A percentile compares a stretch with the other conserved stretches of the same genome.
phyloP scores from a whole-genome alignment of 768 basidiomycete genomes.

The Wakefieldia striispora region DNA sequence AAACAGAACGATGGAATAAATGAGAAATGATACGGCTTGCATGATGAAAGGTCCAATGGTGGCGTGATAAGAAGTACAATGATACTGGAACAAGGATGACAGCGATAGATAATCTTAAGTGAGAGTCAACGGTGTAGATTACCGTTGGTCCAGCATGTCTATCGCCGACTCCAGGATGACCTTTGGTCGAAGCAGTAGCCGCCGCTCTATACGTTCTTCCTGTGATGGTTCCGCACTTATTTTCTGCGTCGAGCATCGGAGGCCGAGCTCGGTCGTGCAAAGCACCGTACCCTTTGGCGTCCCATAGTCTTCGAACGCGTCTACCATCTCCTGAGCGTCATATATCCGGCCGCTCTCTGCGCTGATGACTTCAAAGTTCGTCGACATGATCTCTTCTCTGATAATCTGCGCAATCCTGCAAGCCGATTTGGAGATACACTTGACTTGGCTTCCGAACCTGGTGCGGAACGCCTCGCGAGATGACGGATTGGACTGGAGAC shows the following conservation, averaged over 20 bases:
- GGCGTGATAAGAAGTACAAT: slow-evolving; percentile 15
- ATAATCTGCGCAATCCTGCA: slow-evolving; percentile 61
- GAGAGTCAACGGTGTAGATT: background rate
- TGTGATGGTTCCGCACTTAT: slow-evolving; percentile 26
- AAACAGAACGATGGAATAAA: slow-evolving; percentile 4
- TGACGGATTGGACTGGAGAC: slow-evolving; percentile 36
- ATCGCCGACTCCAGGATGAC: slow-evolving; percentile 73
- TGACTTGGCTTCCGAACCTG: slow-evolving; percentile 59
- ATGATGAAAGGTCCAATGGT: slow-evolving; percentile 14
- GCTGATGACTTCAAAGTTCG: slow-evolving; percentile 68
- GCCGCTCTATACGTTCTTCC: slow-evolving; percentile 51
- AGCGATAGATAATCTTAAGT: background rate
- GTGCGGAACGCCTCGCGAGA: slow-evolving; percentile 42
- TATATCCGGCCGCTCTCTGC: slow-evolving; percentile 54
- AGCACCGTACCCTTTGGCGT: slow-evolving; percentile 51
- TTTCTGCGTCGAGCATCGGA: slow-evolving; percentile 60
- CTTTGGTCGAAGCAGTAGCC: slow-evolving; percentile 67
- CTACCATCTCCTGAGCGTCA: slow-evolving; percentile 51
- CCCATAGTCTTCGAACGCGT: slow-evolving; percentile 62
- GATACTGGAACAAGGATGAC: slow-evolving; percentile 4
- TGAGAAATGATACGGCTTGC: slow-evolving; percentile 7
- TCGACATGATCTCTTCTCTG: slow-evolving; percentile 74
- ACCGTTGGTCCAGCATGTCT: slow-evolving; percentile 43
- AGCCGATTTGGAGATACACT: slow-evolving; percentile 62
- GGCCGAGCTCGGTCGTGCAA: slow-evolving; percentile 70